phyloP scores from a whole-genome alignment of 2,329 filamentous ascomycete genomes.

The Alternaria postmessia region DNA sequence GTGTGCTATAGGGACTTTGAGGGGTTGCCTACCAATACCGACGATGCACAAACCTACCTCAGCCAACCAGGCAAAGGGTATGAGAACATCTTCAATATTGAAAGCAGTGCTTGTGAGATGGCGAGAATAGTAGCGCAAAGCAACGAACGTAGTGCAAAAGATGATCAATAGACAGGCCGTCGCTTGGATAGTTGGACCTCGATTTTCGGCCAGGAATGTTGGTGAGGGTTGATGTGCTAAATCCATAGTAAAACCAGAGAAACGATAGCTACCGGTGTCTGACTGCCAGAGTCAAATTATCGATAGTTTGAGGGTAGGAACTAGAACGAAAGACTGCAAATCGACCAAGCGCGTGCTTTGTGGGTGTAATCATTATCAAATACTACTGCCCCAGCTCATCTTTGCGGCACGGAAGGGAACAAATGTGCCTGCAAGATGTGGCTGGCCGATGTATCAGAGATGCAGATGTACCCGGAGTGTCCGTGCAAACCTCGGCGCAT shows the following conservation, averaged over 20 bases:
- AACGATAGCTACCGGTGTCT: constrained; percentile 4
- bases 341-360: background rate
- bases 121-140: constrained; percentile 33
- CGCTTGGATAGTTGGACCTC: constrained; percentile 22
- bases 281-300: constrained; percentile 21
- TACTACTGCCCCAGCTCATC: constrained; percentile 8
- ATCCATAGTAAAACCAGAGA: constrained; percentile 3
- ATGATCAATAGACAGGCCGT: constrained; percentile 29
- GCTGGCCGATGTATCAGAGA: background rate
- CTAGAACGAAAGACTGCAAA: constrained; percentile 2
- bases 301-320: constrained; percentile 6
- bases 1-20: background rate
- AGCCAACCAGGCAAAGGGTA: constrained; percentile 34
- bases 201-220: constrained; percentile 26
- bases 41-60: constrained; percentile 31
- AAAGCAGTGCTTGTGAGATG: constrained; percentile 25
- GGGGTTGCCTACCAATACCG: constrained; percentile 28
- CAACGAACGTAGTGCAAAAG: constrained; percentile 30
- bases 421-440: background rate
- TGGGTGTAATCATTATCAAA: constrained; percentile 5
- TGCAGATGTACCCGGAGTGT: background rate
- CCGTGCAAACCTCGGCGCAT: constrained; percentile 6
- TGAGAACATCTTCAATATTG: constrained; percentile 29
- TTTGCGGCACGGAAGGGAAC: constrained; percentile 2
- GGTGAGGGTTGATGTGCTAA: constrained; percentile 4